phyloP scores from a whole-genome alignment of 768 basidiomycete genomes.

The Exsudoporus frostii region DNA sequence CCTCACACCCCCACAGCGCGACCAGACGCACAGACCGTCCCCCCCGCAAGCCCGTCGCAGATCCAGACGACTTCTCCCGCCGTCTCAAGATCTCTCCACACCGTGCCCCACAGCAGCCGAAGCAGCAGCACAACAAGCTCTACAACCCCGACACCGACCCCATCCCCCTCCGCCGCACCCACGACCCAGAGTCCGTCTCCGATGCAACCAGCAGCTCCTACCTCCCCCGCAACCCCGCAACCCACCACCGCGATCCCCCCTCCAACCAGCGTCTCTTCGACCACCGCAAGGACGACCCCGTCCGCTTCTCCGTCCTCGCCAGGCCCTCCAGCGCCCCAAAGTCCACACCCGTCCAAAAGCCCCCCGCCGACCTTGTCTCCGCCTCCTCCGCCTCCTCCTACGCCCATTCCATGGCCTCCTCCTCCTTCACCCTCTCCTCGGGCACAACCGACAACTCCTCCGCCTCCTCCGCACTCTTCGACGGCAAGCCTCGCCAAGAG shows the following conservation, averaged over 20 bases:
- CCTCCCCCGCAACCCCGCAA: conserved; percentile 26
- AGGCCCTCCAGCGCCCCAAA: conserved; percentile 43
- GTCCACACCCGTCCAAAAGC: conserved; percentile 52
- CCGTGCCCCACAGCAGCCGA: conserved; percentile 35
- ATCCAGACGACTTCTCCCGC: conserved; percentile 72
- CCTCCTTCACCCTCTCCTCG: conserved; percentile 71
- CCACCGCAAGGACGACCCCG: conserved; percentile 86
- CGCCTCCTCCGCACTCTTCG: conserved; percentile 66
- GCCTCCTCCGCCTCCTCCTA: conserved; percentile 76
- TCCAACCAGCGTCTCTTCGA: conserved; percentile 70
- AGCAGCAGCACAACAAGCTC: conserved; percentile 45
- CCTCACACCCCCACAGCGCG: no score
- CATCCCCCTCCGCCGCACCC: conserved; percentile 54
- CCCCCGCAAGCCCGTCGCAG: conserved; percentile 41
- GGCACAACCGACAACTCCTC: conserved; percentile 73
- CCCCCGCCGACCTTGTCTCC: conserved; percentile 68
- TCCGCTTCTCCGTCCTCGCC: conserved; percentile 70
- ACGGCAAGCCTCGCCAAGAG: conserved; percentile 50
- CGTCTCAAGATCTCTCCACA: conserved; percentile 58
- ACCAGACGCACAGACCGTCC: conserved; percentile 46
- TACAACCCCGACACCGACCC: conserved; percentile 74
- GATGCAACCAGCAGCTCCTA: conserved; percentile 56
- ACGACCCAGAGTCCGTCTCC: conserved; percentile 65
- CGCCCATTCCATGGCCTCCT: conserved; percentile 64
- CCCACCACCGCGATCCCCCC: conserved; percentile 36